Evolutionary conservation across 2,329 filamentous ascomycete species (phyloP).

Genomic region (Colletotrichum sp.): DNA sequence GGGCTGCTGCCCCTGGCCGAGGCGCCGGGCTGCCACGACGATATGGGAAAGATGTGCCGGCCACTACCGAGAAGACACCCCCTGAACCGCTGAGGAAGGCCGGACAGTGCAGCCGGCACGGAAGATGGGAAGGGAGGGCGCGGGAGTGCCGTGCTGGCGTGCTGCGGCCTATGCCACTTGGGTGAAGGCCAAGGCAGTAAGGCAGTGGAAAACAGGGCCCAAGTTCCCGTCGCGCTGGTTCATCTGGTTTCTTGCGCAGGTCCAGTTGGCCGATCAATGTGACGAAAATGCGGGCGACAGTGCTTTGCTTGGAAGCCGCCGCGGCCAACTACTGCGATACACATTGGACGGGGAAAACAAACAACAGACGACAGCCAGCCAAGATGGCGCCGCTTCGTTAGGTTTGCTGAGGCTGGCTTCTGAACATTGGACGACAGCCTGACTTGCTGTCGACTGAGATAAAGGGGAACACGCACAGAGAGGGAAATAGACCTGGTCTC

Average conservation of each 20-base stretch:
- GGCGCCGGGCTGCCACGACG: neutral
- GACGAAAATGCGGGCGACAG: neutral
- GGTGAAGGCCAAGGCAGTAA: neutral
- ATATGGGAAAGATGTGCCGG: conserved; percentile 17
- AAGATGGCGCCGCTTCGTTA: neutral
- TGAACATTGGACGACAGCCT: neutral
- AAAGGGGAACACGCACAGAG: neutral
- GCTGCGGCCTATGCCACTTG: conserved; percentile 6
- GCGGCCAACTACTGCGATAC: neutral
- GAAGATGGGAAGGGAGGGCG: conserved; percentile 9
- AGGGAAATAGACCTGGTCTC: neutral
- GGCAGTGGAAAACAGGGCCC: neutral
- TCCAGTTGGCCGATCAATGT: conserved; percentile 5
- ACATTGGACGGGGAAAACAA: neutral
- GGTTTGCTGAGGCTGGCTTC: neutral
- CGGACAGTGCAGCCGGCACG: conserved; percentile 11
- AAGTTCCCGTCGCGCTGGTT: conserved; percentile 12
- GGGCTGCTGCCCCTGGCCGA: neutral
- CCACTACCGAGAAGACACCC: conserved; percentile 5
- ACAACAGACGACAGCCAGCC: conserved; percentile 2
- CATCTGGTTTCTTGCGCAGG: neutral
- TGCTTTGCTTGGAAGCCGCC: neutral
- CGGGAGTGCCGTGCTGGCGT: conserved; percentile 13
- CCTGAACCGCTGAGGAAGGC: neutral
- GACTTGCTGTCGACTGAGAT: neutral